Conservation (phyloP, 2,329 filamentous ascomycete species). For the Coniella lustricola region DNA sequence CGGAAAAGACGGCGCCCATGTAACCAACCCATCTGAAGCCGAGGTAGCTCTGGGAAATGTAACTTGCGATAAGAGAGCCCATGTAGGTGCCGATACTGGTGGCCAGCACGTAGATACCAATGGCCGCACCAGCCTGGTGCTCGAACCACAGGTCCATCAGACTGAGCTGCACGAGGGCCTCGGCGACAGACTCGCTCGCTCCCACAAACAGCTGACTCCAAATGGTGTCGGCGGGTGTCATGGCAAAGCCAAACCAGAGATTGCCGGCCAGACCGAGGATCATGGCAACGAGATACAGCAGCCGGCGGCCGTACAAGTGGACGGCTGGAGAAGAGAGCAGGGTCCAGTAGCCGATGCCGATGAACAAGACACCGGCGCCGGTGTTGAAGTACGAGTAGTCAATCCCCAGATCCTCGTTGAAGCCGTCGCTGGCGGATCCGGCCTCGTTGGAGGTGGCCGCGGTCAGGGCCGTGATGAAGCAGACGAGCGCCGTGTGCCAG, state of each 20-base stretch:
- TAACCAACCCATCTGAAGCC: conserved; percentile 40
- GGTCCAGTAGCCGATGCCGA: conserved; percentile 49
- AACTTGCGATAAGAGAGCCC: conserved; percentile 45
- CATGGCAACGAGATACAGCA: conserved; percentile 48
- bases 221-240: conserved; percentile 38
- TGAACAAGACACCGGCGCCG: conserved; percentile 49
- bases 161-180: conserved; percentile 50
- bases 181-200: conserved; percentile 48
- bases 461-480: conserved; percentile 47
- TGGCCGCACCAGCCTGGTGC: conserved; percentile 46
- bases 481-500: conserved; percentile 44
- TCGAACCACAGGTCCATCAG: conserved; percentile 52
- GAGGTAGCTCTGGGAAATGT: conserved; percentile 37
- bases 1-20: conserved; percentile 24
- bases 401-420: conserved; percentile 43
- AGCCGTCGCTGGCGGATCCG: conserved; percentile 42
- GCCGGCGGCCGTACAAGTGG: conserved; percentile 46
- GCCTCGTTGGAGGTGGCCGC: conserved; percentile 51
- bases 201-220: conserved; percentile 52
- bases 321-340: conserved; percentile 45
- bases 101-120: conserved; percentile 48
- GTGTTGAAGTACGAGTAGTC: conserved; percentile 36
- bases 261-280: conserved; percentile 32
- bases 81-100: conserved; percentile 50
- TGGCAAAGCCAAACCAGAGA: conserved; percentile 44